Evolutionary conservation across 495 filamentous ascomycete species (phyloP).

Genomic region (Daldinia concentrica): DNA sequence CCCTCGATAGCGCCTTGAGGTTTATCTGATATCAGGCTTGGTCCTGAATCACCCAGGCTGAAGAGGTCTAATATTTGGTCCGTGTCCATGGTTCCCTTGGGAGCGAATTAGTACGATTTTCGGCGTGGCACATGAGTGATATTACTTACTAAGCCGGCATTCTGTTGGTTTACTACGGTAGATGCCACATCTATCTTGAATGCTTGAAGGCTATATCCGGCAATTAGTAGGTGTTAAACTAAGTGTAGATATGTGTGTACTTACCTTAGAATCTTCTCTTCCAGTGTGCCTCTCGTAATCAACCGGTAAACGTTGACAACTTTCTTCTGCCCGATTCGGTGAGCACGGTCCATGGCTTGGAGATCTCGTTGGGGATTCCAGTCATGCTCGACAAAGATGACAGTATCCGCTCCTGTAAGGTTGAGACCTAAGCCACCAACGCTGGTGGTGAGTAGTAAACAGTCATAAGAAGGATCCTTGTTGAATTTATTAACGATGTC

Average conservation of each 20-base stretch:
- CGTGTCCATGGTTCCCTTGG: slow-evolving; percentile 83
- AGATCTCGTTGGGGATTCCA: slow-evolving; percentile 99
- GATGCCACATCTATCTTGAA: slow-evolving; percentile 99
- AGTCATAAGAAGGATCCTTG: slow-evolving; percentile 93
- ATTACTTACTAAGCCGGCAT: slow-evolving; percentile 79
- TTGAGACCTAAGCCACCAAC: slow-evolving; percentile 96
- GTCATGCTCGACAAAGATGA: slow-evolving; percentile 99
- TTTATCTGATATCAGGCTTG: slow-evolving; percentile 68
- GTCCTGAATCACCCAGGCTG: slow-evolving; percentile 83
- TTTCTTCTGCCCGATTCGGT: slow-evolving; percentile 99
- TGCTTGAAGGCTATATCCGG: slow-evolving; percentile 78
- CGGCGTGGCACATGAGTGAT: neutral
- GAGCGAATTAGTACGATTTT: slow-evolving; percentile 23
- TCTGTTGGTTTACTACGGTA: slow-evolving; percentile 99
- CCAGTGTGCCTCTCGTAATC: slow-evolving; percentile 92
- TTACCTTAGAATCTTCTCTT: slow-evolving; percentile 89
- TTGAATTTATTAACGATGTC: slow-evolving; percentile 99
- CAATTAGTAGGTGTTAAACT: slow-evolving; percentile 19
- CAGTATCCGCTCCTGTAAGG: slow-evolving; percentile 95
- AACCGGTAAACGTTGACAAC: slow-evolving; percentile 99
- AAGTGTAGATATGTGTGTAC: slow-evolving; percentile 47
- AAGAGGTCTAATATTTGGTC: slow-evolving; percentile 98
- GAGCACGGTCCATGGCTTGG: slow-evolving; percentile 98
- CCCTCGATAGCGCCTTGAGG: slow-evolving; percentile 61
- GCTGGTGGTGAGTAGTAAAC: slow-evolving; percentile 88